phyloP scores from a whole-genome alignment of 2,329 filamentous ascomycete species.

The Aschersonia sp. region DNA sequence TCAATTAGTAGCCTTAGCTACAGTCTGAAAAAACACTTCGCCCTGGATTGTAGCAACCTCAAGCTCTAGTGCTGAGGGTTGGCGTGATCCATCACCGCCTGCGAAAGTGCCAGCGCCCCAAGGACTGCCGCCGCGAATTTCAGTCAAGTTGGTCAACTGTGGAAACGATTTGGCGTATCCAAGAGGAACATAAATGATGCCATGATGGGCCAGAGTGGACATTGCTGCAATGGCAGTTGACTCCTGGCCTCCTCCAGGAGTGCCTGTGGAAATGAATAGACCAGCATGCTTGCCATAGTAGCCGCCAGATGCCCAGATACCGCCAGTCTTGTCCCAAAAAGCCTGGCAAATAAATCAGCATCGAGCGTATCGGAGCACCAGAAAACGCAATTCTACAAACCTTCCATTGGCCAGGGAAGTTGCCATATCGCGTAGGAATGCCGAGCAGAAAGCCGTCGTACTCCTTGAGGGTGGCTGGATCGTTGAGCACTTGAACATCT shows the following conservation, averaged over 20 bases:
- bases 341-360: conserved; percentile 17
- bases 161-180: conserved; percentile 74
- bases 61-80: conserved; percentile 63
- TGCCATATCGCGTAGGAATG: conserved; percentile 91
- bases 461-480: conserved; percentile 43
- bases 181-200: conserved; percentile 89
- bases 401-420: conserved; percentile 96
- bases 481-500: conserved; percentile 47
- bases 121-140: conserved; percentile 73
- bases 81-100: conserved; percentile 63
- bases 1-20: conserved; percentile 54
- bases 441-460: conserved; percentile 90
- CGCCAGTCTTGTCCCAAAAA: conserved; percentile 83
- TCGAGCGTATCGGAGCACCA: too few relatives aligned
- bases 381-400: conserved; percentile 9
- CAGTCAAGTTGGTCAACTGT: conserved; percentile 53
- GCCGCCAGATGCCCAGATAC: conserved; percentile 64
- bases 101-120: conserved; percentile 95
- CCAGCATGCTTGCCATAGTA: conserved; percentile 84
- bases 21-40: conserved; percentile 64
- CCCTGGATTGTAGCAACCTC: conserved; percentile 72
- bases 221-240: conserved; percentile 66
- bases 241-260: conserved; percentile 83
- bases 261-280: conserved; percentile 78
- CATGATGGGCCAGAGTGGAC: conserved; percentile 83